Evolutionary conservation across 495 filamentous ascomycete genomes (phyloP).

Genomic region (Neurospora tetrasperma): DNA sequence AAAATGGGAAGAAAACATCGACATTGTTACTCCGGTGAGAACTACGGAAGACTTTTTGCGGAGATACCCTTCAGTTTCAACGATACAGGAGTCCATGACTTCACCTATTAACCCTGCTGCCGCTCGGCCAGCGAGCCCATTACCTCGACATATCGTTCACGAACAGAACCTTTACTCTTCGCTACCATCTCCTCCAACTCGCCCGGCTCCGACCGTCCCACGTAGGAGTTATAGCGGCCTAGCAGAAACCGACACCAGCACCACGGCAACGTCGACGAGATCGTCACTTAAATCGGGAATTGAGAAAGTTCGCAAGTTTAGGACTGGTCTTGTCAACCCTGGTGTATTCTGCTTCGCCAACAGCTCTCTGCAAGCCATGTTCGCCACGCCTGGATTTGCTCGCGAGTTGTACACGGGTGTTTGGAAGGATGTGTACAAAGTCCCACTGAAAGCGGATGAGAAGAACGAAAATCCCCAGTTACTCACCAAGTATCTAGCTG

Average conservation of each 20-base stretch:
- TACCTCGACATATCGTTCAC: slow-evolving; percentile 17
- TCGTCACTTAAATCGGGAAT: slow-evolving; percentile 21
- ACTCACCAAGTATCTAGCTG: slow-evolving; percentile 64
- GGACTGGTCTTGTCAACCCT: slow-evolving; percentile 70
- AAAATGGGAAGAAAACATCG: slow-evolving; percentile 30
- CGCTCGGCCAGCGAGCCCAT: slow-evolving; percentile 23
- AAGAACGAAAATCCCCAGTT: slow-evolving; percentile 69
- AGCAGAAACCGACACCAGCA: slow-evolving; percentile 43
- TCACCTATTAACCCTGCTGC: slow-evolving; percentile 15
- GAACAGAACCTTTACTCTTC: slow-evolving; percentile 22
- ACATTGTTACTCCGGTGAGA: slow-evolving; percentile 34
- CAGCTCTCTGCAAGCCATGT: slow-evolving; percentile 71
- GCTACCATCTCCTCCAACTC: slow-evolving; percentile 38
- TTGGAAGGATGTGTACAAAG: slow-evolving; percentile 38
- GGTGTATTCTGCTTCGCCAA: slow-evolving; percentile 89
- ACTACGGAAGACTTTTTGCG: slow-evolving; percentile 67
- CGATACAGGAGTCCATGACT: slow-evolving; percentile 68
- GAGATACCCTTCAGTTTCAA: slow-evolving; percentile 65
- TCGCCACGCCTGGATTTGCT: slow-evolving; percentile 61
- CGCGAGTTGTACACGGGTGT: slow-evolving; percentile 51
- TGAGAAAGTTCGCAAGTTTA: slow-evolving; percentile 3
- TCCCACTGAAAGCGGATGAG: slow-evolving; percentile 44
- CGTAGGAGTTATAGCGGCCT: slow-evolving; percentile 84
- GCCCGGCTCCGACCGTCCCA: slow-evolving; percentile 78
- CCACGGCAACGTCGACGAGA: slow-evolving; percentile 36